Evolutionary conservation across 2,329 filamentous ascomycete genomes (phyloP), one percentile per base, ranked within the genome.

Genomic region (Nemania abortiva): DNA sequence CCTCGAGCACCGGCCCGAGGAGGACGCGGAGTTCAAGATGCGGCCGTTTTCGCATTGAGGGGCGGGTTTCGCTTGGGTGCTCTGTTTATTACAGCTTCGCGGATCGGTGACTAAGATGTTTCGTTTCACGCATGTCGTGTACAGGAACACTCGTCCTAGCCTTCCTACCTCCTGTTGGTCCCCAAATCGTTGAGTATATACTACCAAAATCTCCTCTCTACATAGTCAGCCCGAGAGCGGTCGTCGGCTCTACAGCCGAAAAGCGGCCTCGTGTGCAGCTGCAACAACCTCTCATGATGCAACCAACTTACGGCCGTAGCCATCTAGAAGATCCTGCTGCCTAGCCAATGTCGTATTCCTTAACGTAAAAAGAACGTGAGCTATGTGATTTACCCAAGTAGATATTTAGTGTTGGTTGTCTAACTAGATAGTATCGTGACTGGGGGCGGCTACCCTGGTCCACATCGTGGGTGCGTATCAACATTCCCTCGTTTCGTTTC

Each of bases 41-140:
- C 68, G 76, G 3, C 77, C 77, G 7, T 80, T 78, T 56, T 80
- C 77, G 27, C 73, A 79, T 67, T 78, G 55, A 73, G 27, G n/a
- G 5, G n/a, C 18, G 60, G 7, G 18, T 45, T 42, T 37, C 42
- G 57, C 34, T 59, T 55, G 15, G 5, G 9, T 34, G 31, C n/a
- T n/a, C n/a, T n/a, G n/a, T n/a, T n/a, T n/a, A n/a, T n/a, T n/a
- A n/a, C n/a, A n/a, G n/a, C n/a, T n/a, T n/a, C n/a, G n/a, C n/a
- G n/a, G n/a, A n/a, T n/a, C n/a, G n/a, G n/a, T n/a, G n/a, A n/a
- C n/a, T n/a, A n/a, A n/a, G n/a, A 49, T 47, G 47, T 49, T 2
- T 49, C n/a, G 20, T 11, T 49, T 49, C 20, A 10, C 5, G 37
- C 15, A 42, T 13, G 3, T 15, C 37, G n/a, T n/a, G n/a, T n/a